phyloP scores from a whole-genome alignment of 495 filamentous ascomycete genomes.

The Viridothelium virens region DNA sequence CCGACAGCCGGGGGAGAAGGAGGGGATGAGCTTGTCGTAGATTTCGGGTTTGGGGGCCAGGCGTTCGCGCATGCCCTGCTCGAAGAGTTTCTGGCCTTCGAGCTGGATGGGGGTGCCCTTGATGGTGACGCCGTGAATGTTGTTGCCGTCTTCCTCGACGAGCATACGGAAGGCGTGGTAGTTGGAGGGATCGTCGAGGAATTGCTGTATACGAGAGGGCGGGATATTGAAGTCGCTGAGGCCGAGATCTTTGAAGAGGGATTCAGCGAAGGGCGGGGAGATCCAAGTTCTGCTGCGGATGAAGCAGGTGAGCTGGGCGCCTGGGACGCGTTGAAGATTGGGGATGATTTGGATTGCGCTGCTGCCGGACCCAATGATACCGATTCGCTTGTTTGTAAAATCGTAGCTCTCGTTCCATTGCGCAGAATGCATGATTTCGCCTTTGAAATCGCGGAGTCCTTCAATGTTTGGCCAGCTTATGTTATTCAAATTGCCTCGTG shows the following conservation, averaged over 20 bases:
- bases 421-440: conserved; percentile 35
- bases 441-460: conserved; percentile 30
- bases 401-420: conserved; percentile 33
- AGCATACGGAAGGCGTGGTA: conserved; percentile 32
- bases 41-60: conserved; percentile 28
- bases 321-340: conserved; percentile 26
- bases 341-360: conserved; percentile 36
- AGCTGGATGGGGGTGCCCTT: conserved; percentile 27
- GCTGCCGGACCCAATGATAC: conserved; percentile 32
- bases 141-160: conserved; percentile 33
- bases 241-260: conserved; percentile 25
- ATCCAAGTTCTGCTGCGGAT: conserved; percentile 34
- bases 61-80: conserved; percentile 28
- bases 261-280: conserved; percentile 24
- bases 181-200: conserved; percentile 20
- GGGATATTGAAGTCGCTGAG: conserved; percentile 20
- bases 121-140: conserved; percentile 30
- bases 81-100: conserved; percentile 27
- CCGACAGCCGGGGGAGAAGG: conserved; percentile 32
- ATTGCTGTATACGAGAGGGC: conserved; percentile 19
- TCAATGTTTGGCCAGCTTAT: conserved; percentile 32
- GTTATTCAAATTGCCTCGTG: conserved; percentile 32
- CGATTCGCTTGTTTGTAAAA: conserved; percentile 33
- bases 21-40: conserved; percentile 29
- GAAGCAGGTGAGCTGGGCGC: conserved; percentile 26